phyloP scores from a whole-genome alignment of 805 yeast species.

The Teunomyces kruisii region DNA sequence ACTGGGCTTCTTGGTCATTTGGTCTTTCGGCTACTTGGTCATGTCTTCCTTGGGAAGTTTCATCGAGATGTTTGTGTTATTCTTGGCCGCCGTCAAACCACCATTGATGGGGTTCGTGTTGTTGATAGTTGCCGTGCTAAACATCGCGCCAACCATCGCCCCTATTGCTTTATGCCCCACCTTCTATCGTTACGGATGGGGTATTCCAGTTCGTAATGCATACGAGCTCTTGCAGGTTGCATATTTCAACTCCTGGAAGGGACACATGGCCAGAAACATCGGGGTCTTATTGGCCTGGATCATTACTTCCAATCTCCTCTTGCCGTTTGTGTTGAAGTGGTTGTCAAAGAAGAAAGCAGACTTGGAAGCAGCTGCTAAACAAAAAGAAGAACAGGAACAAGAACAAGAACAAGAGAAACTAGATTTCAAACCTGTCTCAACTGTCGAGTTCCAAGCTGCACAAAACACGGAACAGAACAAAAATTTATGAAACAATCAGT shows the following conservation, averaged over 20 bases:
- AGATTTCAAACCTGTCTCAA: not conserved
- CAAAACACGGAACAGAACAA: not conserved
- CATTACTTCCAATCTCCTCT: constrained; percentile 20
- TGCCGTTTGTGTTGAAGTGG: constrained; percentile 29
- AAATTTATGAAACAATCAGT: not conserved
- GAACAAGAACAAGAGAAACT: not conserved
- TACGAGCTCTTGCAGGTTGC: constrained; percentile 33
- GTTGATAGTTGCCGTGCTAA: constrained; percentile 26
- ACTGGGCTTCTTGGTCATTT: constrained; percentile 33
- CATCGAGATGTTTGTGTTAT: constrained; percentile 27
- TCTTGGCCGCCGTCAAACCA: constrained; percentile 22
- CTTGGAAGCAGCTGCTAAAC: constrained; percentile 7
- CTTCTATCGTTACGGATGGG: constrained; percentile 31
- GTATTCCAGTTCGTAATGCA: constrained; percentile 26
- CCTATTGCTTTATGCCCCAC: constrained; percentile 26
- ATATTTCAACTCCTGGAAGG: constrained; percentile 34
- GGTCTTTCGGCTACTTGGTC: constrained; percentile 29
- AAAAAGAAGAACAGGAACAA: constrained; percentile 8
- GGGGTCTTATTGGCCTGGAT: constrained; percentile 35
- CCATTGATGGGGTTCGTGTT: constrained; percentile 29
- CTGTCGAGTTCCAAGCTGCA: not conserved
- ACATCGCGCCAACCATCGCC: constrained; percentile 31
- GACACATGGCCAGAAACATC: constrained; percentile 30
- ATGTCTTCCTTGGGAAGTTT: constrained; percentile 32
- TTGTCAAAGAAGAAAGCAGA: constrained; percentile 15